Conservation (phyloP, 148 eudicot genomes). For the Rheum nobile region DNA sequence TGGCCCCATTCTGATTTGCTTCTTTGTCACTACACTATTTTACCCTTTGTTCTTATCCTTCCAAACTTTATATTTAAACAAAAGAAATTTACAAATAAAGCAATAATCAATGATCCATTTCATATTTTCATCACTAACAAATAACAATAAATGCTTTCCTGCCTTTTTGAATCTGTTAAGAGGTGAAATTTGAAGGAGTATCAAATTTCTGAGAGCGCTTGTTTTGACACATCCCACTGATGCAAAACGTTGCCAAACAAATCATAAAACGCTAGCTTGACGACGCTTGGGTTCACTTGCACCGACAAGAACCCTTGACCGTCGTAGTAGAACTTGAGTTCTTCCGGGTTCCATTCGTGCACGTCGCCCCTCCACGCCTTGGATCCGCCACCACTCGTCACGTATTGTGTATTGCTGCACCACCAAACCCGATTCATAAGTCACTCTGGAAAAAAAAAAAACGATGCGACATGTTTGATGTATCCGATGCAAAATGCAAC, state of each 20-base stretch:
- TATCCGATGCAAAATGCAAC: not conserved
- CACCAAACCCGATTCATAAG: not conserved
- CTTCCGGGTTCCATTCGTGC: conserved; percentile 23
- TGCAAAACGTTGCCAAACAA: conserved; percentile 46
- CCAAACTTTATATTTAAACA: not conserved
- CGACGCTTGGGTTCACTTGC: conserved; percentile 22
- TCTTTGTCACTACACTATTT: not conserved
- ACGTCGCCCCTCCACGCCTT: conserved; percentile 76
- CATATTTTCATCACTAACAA: not conserved
- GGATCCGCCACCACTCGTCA: conserved; percentile 87
- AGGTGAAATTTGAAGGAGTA: too few species aligned
- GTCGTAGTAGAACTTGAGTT: conserved; percentile 56
- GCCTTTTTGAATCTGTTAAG: not conserved
- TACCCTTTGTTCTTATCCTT: not conserved
- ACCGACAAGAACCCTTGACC: conserved; percentile 90
- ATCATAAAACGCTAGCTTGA: conserved; percentile 41
- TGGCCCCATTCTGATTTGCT: not conserved
- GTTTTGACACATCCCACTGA: conserved; percentile 37
- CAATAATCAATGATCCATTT: not conserved
- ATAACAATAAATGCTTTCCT: not conserved
- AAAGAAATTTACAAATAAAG: not conserved
- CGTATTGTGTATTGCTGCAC: conserved; percentile 19
- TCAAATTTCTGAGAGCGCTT: not conserved
- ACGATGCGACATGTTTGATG: not conserved
- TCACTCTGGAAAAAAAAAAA: not conserved